A percentile compares a stretch with the other conserved stretches of the same genome.
These are phyloP conservation scores for Thuja plicata DNA, from an alignment of 83 land plant species.

Conservation along the genomic window DNA sequence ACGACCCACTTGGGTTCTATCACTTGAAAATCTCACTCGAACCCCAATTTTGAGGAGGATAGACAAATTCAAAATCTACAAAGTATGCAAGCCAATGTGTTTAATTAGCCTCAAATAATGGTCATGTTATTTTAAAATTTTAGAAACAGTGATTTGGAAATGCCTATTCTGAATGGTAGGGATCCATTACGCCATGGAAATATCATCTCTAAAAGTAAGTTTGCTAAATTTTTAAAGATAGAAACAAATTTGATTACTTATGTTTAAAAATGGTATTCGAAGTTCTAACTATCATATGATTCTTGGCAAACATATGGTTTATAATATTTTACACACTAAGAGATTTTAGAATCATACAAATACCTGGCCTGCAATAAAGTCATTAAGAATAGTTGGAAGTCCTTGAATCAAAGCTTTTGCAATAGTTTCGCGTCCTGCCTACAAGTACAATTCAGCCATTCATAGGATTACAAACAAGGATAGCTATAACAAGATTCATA, in stretches of 20 bases:
- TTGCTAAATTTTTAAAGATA: too few relatives aligned
- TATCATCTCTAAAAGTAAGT: background rate
- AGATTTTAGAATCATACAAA: background rate
- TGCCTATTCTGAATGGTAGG: background rate
- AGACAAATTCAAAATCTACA: background rate
- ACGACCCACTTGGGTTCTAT: background rate
- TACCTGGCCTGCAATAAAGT: constrained; percentile 97
- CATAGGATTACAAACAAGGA: constrained; percentile 3
- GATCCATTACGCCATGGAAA: background rate
- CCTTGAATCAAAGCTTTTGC: constrained; percentile 95
- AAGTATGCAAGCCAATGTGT: background rate
- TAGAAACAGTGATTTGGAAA: background rate
- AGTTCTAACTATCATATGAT: background rate
- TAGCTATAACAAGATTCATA: constrained; percentile 5
- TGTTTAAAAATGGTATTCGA: background rate
- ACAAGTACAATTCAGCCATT: background rate
- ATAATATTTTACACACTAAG: background rate
- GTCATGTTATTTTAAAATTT: background rate
- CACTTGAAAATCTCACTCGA: background rate
- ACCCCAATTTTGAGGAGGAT: background rate
- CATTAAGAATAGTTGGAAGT: constrained; percentile 85
- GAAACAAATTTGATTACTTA: background rate
- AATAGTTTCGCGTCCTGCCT: constrained; percentile 99
- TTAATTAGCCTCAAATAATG: background rate
- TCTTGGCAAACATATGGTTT: background rate